A percentile compares a stretch with the other conserved stretches of the same genome.
phyloP scores from a whole-genome alignment of 2,329 filamentous ascomycete genomes.

The Pseudocercospora fijiensis region DNA sequence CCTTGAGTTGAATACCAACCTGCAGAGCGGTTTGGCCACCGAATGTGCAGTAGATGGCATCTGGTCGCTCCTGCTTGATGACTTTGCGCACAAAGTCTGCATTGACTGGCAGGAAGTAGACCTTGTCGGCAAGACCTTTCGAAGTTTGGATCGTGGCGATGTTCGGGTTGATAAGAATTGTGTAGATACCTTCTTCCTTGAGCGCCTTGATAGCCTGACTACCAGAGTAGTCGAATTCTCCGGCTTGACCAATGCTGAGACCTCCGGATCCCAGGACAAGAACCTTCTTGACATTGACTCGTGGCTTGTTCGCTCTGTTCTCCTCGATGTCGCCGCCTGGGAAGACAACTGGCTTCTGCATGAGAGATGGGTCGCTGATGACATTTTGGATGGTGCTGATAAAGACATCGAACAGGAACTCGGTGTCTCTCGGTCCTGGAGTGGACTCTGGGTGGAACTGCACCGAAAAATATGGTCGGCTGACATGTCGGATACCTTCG shows the following conservation, averaged over 20 bases:
- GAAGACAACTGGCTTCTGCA: constrained; percentile 76
- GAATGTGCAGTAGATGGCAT: constrained; percentile 97
- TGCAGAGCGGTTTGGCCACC: constrained; percentile 96
- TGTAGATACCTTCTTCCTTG: constrained; percentile 98
- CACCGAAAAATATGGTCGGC: constrained; percentile 94
- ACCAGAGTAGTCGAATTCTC: constrained; percentile 98
- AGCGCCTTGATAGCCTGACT: constrained; percentile 97
- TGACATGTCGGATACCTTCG: constrained; percentile 88
- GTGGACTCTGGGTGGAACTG: constrained; percentile 99
- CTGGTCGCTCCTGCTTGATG: constrained; percentile 88
- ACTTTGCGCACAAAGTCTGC: constrained; percentile 97
- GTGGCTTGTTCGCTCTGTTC: constrained; percentile 72
- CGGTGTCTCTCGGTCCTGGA: constrained; percentile 90
- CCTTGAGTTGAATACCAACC: constrained; percentile 95
- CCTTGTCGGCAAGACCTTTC: constrained; percentile 95
- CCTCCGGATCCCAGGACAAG: constrained; percentile 92
- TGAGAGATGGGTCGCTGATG: constrained; percentile 63
- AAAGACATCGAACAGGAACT: constrained; percentile 96
- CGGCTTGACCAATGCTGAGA: constrained; percentile 94
- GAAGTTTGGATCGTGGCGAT: constrained; percentile 99
- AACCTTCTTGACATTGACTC: constrained; percentile 87
- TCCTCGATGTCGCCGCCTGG: constrained; percentile 80
- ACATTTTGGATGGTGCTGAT: constrained; percentile 77
- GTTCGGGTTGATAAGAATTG: constrained; percentile 96
- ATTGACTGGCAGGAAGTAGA: constrained; percentile 96